phyloP scores from a whole-genome alignment of 176 grass and related monocot genomes.

The Puya raimondii region DNA sequence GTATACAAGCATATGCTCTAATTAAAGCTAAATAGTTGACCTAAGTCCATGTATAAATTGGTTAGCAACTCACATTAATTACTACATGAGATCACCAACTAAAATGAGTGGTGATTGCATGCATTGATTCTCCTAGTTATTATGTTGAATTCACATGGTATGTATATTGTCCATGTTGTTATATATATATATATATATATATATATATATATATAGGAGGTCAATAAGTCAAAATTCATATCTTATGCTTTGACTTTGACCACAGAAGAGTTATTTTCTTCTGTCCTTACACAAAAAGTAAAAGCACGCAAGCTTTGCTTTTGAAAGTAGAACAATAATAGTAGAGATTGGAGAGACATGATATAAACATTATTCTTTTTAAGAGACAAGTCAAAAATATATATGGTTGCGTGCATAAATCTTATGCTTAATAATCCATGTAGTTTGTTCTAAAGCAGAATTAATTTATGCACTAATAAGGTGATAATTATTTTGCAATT shows the following conservation, averaged over 20 bases:
- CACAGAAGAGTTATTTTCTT: background rate
- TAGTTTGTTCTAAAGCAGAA: too few relatives aligned
- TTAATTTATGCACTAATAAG: too few relatives aligned
- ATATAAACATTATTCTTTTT: too few relatives aligned
- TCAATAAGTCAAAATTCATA: slow-evolving; percentile 3
- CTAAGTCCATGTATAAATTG: too few relatives aligned
- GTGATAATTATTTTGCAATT: too few relatives aligned
- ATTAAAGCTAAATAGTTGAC: too few relatives aligned
- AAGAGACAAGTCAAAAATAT: background rate
- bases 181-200: background rate
- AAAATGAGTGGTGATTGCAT: background rate
- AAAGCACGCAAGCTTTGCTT: background rate
- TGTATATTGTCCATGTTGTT: background rate
- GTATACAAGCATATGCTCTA: background rate
- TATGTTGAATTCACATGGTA: background rate
- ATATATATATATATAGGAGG: background rate
- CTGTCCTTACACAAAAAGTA: background rate
- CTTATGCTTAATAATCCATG: too few relatives aligned
- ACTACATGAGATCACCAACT: too few relatives aligned
- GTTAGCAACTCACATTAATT: too few relatives aligned
- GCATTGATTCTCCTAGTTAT: background rate
- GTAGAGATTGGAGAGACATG: too few relatives aligned
- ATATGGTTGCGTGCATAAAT: background rate
- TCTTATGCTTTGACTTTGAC: slow-evolving; percentile 1
- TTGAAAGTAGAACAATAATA: background rate